phyloP scores from a whole-genome alignment of 2,329 filamentous ascomycete species.

The Botrytis cinerea region DNA sequence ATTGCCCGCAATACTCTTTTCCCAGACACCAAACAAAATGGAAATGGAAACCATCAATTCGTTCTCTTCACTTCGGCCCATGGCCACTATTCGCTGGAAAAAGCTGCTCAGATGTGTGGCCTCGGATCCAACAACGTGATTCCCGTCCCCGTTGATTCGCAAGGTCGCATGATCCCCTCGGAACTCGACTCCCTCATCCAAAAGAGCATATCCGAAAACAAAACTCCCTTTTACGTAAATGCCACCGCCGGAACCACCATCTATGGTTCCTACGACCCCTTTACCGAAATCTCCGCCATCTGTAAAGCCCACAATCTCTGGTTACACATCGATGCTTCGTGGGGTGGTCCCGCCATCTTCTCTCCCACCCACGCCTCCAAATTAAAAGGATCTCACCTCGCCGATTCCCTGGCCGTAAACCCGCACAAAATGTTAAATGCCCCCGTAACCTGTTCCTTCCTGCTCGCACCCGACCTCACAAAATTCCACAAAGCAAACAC shows the following conservation, averaged over 20 bases:
- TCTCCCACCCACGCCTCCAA: conserved; percentile 63
- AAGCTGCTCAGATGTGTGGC: conserved; percentile 88
- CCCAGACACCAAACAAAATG: conserved; percentile 72
- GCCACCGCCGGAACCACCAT: conserved; percentile 95
- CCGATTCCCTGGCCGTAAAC: conserved; percentile 83
- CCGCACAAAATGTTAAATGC: conserved; percentile 98
- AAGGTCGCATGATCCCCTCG: conserved; percentile 69
- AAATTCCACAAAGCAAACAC: conserved; percentile 84
- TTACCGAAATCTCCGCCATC: conserved; percentile 67
- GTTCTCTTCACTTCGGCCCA: conserved; percentile 86
- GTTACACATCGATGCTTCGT: conserved; percentile 91
- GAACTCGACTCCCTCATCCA: conserved; percentile 65
- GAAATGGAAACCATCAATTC: conserved; percentile 67
- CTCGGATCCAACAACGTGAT: conserved; percentile 76
- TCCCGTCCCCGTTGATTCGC: conserved; percentile 69
- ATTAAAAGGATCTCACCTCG: conserved; percentile 69
- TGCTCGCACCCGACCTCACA: conserved; percentile 74
- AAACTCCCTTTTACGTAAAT: conserved; percentile 91
- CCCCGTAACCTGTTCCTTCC: conserved; percentile 86
- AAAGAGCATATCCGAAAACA: conserved; percentile 63
- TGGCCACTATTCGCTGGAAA: conserved; percentile 93
- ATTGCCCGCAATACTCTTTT: conserved; percentile 85
- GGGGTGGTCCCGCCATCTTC: conserved; percentile 86
- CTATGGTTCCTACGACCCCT: conserved; percentile 83
- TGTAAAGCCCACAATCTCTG: conserved; percentile 75